Conservation (phyloP, 139 green algal genomes). For the Closterium sp. region DNA sequence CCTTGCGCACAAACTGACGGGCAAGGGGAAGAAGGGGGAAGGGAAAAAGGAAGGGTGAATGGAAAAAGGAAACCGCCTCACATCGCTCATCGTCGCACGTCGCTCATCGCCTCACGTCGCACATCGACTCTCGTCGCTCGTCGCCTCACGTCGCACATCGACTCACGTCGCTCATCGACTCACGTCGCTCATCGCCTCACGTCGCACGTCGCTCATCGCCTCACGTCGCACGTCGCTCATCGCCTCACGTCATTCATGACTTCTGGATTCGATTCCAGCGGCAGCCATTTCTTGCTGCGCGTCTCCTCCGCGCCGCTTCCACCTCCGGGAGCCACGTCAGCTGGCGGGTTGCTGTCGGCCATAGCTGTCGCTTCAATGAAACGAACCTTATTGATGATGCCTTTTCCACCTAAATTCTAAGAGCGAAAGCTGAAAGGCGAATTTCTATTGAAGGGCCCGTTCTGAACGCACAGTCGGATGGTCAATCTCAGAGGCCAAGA, state of each 20-base stretch:
- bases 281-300: conserved; percentile 41
- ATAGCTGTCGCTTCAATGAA: neutral
- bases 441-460: no score
- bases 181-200: neutral
- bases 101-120: neutral
- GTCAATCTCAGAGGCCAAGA: no score
- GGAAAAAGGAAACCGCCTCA: no score
- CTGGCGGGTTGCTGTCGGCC: neutral
- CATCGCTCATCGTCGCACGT: conserved; percentile 3
- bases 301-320: neutral
- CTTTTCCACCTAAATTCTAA: no score
- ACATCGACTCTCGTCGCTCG: no score
- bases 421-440: no score
- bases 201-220: conserved; percentile 8
- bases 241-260: conserved; percentile 37
- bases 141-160: neutral
- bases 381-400: neutral
- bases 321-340: neutral
- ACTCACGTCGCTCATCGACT: neutral
- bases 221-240: neutral
- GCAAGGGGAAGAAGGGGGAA: no score
- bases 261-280: conserved; percentile 48
- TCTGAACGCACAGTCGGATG: no score
- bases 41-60: no score
- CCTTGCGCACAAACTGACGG: conserved; percentile 16